Evolutionary conservation across 2,329 filamentous ascomycete genomes (phyloP).

Genomic region (Colletotrichum sp.): DNA sequence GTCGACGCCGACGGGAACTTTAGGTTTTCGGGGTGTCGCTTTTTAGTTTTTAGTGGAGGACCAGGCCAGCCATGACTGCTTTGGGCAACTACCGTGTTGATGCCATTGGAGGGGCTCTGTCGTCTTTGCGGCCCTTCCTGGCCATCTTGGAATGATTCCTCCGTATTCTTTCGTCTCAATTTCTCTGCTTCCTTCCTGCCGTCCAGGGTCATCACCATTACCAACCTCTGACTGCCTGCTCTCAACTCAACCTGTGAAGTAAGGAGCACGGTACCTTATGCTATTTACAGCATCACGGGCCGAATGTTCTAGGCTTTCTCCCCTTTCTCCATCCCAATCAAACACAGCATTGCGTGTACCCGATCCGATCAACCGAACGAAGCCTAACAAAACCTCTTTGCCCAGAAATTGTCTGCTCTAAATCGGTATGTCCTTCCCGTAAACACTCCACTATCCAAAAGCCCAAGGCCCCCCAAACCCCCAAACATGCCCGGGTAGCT

Average conservation of each 20-base stretch:
- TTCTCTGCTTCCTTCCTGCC: background rate
- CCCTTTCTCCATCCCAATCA: background rate
- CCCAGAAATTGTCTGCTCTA: background rate
- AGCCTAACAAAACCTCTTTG: background rate
- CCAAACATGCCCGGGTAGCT: background rate
- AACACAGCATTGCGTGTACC: background rate
- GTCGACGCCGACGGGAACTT: background rate
- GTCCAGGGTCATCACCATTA: background rate
- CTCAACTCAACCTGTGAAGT: background rate
- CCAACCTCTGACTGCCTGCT: background rate
- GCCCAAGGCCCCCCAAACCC: background rate
- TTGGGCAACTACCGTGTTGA: background rate
- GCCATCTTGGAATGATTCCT: background rate
- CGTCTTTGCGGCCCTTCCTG: background rate
- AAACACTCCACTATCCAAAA: conserved; percentile 1
- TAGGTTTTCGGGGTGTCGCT: background rate
- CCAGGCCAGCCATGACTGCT: background rate
- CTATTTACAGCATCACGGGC: background rate
- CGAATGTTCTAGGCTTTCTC: background rate
- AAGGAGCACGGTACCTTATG: background rate
- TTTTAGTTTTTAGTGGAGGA: background rate
- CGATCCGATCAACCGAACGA: background rate
- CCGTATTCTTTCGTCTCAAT: background rate
- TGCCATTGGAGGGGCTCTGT: background rate
- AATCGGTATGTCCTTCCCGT: background rate